A percentile compares a stretch with the other conserved stretches of the same genome.
These are phyloP conservation scores for Arctium minus DNA, from an alignment of 129 eudicot species.

Conservation along the genomic window DNA sequence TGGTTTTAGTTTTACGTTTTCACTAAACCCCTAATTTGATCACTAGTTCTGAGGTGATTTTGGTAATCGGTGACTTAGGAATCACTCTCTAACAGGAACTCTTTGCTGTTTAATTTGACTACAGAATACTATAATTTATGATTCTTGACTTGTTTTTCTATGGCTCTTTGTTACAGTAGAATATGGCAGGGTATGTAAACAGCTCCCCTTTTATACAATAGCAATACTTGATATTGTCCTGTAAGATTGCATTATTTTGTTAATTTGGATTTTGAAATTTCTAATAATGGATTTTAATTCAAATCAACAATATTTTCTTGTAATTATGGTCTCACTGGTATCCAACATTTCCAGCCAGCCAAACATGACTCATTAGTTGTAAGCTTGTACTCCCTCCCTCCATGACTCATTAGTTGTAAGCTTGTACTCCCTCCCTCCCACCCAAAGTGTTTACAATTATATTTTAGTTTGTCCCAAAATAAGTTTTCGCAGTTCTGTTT, in stretches of 20 bases:
- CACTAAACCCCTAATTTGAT: background rate
- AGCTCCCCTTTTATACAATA: background rate
- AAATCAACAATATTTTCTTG: too few species aligned
- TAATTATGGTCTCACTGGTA: too few species aligned
- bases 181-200: slow-evolving; percentile 50
- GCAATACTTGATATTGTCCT: background rate
- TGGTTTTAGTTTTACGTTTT: background rate
- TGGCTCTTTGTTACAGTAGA: slow-evolving; percentile 2
- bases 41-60: background rate
- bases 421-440: too few species aligned
- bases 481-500: too few species aligned
- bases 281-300: background rate
- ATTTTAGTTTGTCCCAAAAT: too few species aligned
- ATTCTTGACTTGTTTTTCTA: background rate
- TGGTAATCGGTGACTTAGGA: background rate
- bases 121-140: background rate
- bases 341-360: too few species aligned
- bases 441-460: too few species aligned
- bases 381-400: too few species aligned
- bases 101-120: background rate
- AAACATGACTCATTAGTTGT: too few species aligned
- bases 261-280: background rate
- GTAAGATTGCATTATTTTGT: background rate
- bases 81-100: background rate
- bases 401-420: too few species aligned